Base-by-base conservation (phyloP, 2,329 filamentous ascomycete genomes). In the Dothidotthia symphoricarpi region DNA sequence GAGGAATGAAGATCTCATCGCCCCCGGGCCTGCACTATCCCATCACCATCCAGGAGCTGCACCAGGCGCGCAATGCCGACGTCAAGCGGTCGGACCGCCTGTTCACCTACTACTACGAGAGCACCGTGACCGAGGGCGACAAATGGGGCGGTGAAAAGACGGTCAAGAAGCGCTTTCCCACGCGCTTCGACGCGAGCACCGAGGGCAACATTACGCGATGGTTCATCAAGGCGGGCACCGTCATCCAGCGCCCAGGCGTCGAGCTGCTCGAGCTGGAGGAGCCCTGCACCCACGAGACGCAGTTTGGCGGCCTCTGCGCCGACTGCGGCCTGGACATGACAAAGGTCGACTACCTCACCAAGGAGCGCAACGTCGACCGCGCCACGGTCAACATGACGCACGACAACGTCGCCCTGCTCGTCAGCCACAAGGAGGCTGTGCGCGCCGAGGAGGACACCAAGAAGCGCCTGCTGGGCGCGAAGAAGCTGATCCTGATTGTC, bases 301-400 rank as follows among this genome's bases (percentile, higher is more conserved):
- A 97, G 67, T 95, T 88, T 61, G 85, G 86, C 39, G 90, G 90
- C 29, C 78, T 98, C 51, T 98, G 93, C 70, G 88, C 83, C 42
- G 80, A 90, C 46, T 98, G 93, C 68, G 93, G 93, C 48, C 88
- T 91, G 69, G 90, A 97, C 69, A 95, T 98, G 89, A 95, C 88
- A 37, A 83, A 88, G 58, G 79, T 83, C 54, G 86, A 83, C 66
- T 96, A 88, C 78, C 88, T 88, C 38, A 88, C 83, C 43, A 84
- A 90, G 47, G 74, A 81, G 31, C 79, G 81, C 53, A 88, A 95
- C 64, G 85, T 86, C 2, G 82, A 86, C 47, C 88, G 91, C 53
- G 93, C 93, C 34, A 88, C 86, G 42, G 91, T 98, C 66, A 91
- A 91, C 69, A 95, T 95, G 81, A 85, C 87, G 17, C 93, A 98